Percentiles rank a stretch among this genome's conserved stretches.
Conservation (phyloP, 1,139 yeast genomes). For the Kazachstania sp. region DNA sequence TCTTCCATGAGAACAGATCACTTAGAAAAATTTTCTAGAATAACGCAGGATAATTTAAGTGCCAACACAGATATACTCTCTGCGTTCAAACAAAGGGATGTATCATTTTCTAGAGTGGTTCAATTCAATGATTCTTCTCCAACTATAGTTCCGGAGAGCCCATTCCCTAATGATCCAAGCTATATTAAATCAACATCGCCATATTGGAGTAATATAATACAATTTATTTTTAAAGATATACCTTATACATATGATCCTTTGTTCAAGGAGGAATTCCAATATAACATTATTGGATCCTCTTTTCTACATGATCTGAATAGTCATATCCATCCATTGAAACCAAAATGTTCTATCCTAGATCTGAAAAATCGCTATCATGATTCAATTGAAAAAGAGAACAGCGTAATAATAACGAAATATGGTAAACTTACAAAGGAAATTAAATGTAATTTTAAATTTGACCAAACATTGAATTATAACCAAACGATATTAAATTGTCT, state of each 20-base stretch:
- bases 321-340: constrained; percentile 9
- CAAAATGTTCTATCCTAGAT: constrained; percentile 17
- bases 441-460: constrained; percentile 4
- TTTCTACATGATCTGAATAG: constrained; percentile 17
- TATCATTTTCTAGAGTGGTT: background rate
- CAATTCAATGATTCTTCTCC: constrained; percentile 21
- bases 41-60: background rate
- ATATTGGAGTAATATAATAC: constrained; percentile 1
- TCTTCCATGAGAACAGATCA: background rate
- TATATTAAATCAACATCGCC: background rate
- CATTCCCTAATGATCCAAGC: background rate
- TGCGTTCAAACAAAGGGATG: background rate
- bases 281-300: constrained; percentile 24
- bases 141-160: constrained; percentile 13
- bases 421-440: constrained; percentile 11
- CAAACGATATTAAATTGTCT: constrained; percentile 10
- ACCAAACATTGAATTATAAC: constrained; percentile 11
- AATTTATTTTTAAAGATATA: constrained; percentile 9
- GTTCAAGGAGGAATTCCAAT: constrained; percentile 27
- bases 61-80: background rate
- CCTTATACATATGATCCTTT: constrained; percentile 10
- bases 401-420: constrained; percentile 15
- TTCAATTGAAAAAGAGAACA: background rate
- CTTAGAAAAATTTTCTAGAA: no score
- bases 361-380: constrained; percentile 1